Base-by-base conservation (phyloP, 768 basidiomycete genomes). In the Leccinum truebloodii region DNA sequence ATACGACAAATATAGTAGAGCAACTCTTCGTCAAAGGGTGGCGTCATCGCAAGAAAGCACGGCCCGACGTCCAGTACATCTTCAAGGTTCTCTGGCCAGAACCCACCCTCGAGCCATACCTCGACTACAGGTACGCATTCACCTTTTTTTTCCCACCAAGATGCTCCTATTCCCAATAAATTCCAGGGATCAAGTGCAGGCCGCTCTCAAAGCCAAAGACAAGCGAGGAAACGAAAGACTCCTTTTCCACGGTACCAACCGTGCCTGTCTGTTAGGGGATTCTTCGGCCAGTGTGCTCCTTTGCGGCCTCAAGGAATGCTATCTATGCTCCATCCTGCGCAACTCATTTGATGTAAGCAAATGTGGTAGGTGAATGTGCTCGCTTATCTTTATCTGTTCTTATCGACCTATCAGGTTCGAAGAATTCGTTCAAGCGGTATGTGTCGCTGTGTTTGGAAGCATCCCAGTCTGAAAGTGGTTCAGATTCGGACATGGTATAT, bases 401-500 rank as follows among this genome's bases (percentile, higher is more conserved):
- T 44, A 69, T 52, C 39, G 22, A 51, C n/a, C 44, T 52, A 51
- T 57, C 50, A 85, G 83, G 85, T 8, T 74, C 77, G 39, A 83
- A 84, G 65, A 78, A 87, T 66, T 80, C 81, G 37, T 86, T 86
- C 64, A 80, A 81, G 55, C 74, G 82, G 79, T 80, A 59, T 37
- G 64, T 60, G 52, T 20, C 39, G 39, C 26, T 16, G 41, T 41
- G 22, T n/a, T 16, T 22, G 6, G 34, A 57, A 35, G 16, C 20
- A 59, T 26, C 14, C 4, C 22, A 14, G 54, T 26, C 44, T 63
- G 51, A 56, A 37, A n/a, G 20, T 7, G 24, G 9, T 35, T 48
- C 64, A 85, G 87, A 61, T 89, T 89, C 69, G 87, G 87, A n/a
- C 78, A 77, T 6, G 88, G 87, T 3, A 87, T 89, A 48, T 89